Evolutionary conservation across 805 yeast genomes (phyloP).

Genomic region (Zygosaccharomyces bailii): DNA sequence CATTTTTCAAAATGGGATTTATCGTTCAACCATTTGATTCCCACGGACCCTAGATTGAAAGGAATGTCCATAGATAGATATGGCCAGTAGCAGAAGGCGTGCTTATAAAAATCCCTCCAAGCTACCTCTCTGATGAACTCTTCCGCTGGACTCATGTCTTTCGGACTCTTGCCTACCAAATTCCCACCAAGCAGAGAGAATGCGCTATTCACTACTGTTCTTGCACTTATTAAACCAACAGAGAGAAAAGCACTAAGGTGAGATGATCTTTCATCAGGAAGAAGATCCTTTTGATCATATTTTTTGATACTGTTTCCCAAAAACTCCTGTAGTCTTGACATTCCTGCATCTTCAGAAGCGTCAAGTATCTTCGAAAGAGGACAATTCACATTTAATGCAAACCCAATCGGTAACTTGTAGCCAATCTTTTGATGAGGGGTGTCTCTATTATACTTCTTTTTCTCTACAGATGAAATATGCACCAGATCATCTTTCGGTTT

Average conservation of each 20-base stretch:
- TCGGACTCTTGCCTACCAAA: conserved; percentile 21
- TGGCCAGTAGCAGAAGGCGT: conserved; percentile 49
- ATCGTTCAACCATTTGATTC: conserved; percentile 44
- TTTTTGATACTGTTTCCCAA: conserved; percentile 14
- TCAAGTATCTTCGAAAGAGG: conserved; percentile 14
- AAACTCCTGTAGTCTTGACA: conserved; percentile 20
- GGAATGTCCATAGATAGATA: conserved; percentile 49
- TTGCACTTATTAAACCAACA: conserved; percentile 44
- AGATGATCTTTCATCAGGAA: conserved; percentile 33
- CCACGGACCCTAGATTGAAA: conserved; percentile 42
- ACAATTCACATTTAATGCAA: conserved; percentile 16
- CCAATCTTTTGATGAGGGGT: conserved; percentile 14
- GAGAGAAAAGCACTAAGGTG: conserved; percentile 46
- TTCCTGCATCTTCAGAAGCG: conserved; percentile 23
- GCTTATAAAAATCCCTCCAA: conserved; percentile 57
- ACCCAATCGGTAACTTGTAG: conserved; percentile 22
- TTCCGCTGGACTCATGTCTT: conserved; percentile 38
- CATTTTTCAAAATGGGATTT: conserved; percentile 43
- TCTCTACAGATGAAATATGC: background rate
- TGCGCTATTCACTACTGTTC: conserved; percentile 38
- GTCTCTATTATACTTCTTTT: conserved; percentile 10
- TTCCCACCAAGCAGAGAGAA: conserved; percentile 18
- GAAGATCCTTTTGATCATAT: conserved; percentile 23
- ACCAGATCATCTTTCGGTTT: conserved; percentile 9
- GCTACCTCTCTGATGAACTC: conserved; percentile 54